phyloP scores from a whole-genome alignment of 345 rosid species.

The Durio zibethinus region DNA sequence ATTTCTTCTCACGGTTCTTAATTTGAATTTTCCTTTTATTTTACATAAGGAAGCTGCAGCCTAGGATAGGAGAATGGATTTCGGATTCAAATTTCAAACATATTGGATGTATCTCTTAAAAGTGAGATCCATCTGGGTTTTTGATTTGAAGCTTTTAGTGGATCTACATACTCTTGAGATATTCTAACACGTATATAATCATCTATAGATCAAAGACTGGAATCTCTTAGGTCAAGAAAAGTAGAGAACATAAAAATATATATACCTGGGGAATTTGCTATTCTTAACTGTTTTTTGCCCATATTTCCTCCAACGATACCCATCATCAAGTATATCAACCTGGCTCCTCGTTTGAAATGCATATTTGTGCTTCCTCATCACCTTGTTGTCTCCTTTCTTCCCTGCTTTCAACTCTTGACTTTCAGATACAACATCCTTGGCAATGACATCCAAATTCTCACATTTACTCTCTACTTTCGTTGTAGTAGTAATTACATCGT shows the following conservation, averaged over 20 bases:
- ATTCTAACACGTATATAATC: no score
- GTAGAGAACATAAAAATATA: no score
- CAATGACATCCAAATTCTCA: neutral
- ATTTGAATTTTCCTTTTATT: no score
- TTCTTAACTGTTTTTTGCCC: conserved; percentile 45
- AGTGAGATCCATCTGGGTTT: no score
- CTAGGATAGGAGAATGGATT: no score
- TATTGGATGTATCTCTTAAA: no score
- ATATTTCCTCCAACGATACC: conserved; percentile 52
- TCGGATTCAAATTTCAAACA: no score
- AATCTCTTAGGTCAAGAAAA: neutral
- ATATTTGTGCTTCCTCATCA: conserved; percentile 30
- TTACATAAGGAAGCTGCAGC: no score
- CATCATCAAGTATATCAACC: conserved; percentile 51
- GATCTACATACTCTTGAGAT: no score
- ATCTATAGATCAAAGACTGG: neutral
- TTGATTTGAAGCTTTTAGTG: no score
- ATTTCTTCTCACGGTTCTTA: neutral
- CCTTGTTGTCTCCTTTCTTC: conserved; percentile 18
- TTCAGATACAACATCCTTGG: neutral
- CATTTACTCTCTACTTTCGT: neutral
- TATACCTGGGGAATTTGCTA: conserved; percentile 42
- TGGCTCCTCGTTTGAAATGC: conserved; percentile 48
- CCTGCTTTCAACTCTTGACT: neutral
- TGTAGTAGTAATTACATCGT: neutral